Evolutionary conservation across 2,329 filamentous ascomycete species (phyloP).

Genomic region (Colletotrichum eremochloae): DNA sequence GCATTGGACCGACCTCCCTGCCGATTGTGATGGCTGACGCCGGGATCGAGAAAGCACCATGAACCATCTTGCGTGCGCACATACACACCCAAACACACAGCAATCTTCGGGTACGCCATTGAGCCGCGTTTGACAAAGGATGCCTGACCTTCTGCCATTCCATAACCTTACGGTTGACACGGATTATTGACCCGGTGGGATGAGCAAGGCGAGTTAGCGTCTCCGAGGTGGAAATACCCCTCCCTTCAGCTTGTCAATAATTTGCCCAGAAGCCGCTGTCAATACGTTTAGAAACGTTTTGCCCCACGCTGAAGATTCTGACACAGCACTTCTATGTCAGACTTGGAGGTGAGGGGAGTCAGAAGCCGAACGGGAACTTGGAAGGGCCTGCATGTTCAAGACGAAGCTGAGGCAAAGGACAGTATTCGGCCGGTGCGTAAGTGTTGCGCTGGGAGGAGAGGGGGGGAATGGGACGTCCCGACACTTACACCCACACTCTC

Average conservation of each 20-base stretch:
- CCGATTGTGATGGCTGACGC: conserved; percentile 8
- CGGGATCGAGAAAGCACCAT: neutral
- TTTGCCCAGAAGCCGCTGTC: conserved; percentile 26
- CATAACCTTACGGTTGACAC: conserved; percentile 10
- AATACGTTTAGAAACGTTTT: conserved; percentile 28
- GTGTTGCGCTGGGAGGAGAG: conserved; percentile 21
- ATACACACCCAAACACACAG: conserved; percentile 1
- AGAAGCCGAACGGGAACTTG: neutral
- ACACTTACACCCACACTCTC: neutral
- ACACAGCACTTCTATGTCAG: neutral
- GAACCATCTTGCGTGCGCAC: neutral
- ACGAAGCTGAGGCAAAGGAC: neutral
- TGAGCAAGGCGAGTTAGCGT: conserved; percentile 21
- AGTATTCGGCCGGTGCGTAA: conserved; percentile 5
- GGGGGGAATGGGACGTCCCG: conserved; percentile 25
- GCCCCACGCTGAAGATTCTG: neutral
- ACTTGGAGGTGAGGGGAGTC: neutral
- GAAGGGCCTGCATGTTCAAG: neutral
- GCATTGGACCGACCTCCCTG: conserved; percentile 14
- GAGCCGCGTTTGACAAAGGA: neutral
- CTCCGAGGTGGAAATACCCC: neutral
- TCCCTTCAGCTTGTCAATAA: too few species aligned
- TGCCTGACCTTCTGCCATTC: neutral
- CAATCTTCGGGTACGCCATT: neutral
- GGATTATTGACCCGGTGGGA: conserved; percentile 23